Conservation (phyloP, 306 rosid species). For the Sindora glabra region DNA sequence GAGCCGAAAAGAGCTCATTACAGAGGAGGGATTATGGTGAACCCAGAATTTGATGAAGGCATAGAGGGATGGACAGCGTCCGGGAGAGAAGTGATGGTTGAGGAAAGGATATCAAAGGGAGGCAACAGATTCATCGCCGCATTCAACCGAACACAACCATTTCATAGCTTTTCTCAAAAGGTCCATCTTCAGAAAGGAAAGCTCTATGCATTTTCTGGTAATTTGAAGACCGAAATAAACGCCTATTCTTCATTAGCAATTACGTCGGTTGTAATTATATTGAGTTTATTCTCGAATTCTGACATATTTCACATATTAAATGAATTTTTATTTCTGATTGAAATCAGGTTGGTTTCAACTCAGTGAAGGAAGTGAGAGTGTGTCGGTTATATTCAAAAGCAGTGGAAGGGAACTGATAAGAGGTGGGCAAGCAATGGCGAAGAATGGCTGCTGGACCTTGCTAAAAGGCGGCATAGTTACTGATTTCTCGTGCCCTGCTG, state of each 20-base stretch:
- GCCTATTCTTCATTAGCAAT: no score
- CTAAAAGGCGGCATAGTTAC: slow-evolving; percentile 71
- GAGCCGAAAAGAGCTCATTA: slow-evolving; percentile 47
- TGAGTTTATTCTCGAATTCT: no score
- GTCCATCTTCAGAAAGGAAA: slow-evolving; percentile 46
- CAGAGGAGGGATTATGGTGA: slow-evolving; percentile 78
- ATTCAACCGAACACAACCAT: slow-evolving; percentile 29
- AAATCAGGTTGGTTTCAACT: slow-evolving; percentile 63
- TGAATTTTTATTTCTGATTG: neutral
- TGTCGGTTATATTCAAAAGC: slow-evolving; percentile 37
- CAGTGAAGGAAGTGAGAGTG: slow-evolving; percentile 51
- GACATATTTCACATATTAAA: neutral
- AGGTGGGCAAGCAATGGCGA: slow-evolving; percentile 45
- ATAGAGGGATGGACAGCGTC: slow-evolving; percentile 50
- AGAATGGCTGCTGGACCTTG: slow-evolving; percentile 62
- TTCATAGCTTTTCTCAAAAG: slow-evolving; percentile 51
- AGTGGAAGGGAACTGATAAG: slow-evolving; percentile 17
- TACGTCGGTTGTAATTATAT: no score
- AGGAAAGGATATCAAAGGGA: slow-evolving; percentile 34
- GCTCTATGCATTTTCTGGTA: slow-evolving; percentile 55
- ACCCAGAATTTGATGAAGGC: slow-evolving; percentile 55
- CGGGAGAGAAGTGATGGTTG: slow-evolving; percentile 48
- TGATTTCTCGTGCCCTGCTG: slow-evolving; percentile 37
- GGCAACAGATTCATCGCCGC: slow-evolving; percentile 60
- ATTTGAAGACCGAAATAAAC: no score